A percentile compares a stretch with the other conserved stretches of the same genome.
Evolutionary conservation across 78 protist genomes (phyloP).

Genomic region (Monosiga brevicollis): DNA sequence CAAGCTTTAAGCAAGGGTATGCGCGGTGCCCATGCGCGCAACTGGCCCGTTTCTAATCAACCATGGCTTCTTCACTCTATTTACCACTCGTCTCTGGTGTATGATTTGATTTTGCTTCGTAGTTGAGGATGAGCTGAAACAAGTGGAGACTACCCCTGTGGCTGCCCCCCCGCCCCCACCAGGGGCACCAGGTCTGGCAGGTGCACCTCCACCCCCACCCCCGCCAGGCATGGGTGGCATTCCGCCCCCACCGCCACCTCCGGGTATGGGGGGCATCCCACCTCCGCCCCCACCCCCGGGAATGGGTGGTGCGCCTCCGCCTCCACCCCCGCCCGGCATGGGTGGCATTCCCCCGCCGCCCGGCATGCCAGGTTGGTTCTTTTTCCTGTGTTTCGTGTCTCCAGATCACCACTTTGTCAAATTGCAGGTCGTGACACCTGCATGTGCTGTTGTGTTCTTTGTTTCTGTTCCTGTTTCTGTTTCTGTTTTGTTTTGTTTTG

Average conservation of each 20-base stretch:
- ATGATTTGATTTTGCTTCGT: too few species aligned
- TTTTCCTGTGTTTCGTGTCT: too few species aligned
- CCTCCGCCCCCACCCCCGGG: background rate
- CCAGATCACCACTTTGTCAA: too few species aligned
- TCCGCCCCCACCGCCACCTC: background rate
- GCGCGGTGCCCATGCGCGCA: background rate
- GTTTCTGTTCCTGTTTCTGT: too few species aligned
- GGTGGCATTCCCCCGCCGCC: background rate
- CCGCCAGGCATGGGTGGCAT: background rate
- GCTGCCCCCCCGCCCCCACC: background rate
- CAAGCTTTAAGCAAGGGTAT: background rate
- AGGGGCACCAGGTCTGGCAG: background rate
- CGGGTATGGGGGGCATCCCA: background rate
- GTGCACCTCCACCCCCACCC: background rate
- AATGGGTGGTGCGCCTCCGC: background rate
- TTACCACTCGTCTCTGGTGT: too few species aligned
- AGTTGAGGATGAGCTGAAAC: too few species aligned
- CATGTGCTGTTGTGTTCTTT: too few species aligned
- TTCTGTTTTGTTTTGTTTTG: too few species aligned
- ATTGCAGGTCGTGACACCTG: too few species aligned
- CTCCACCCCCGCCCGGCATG: slow-evolving; percentile 5
- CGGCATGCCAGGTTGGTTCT: too few species aligned
- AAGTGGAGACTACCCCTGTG: background rate
- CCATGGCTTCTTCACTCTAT: background rate
- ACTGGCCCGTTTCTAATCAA: background rate